Base-by-base conservation (phyloP, 148 eudicot genomes). In the Diospyros kaki region DNA sequence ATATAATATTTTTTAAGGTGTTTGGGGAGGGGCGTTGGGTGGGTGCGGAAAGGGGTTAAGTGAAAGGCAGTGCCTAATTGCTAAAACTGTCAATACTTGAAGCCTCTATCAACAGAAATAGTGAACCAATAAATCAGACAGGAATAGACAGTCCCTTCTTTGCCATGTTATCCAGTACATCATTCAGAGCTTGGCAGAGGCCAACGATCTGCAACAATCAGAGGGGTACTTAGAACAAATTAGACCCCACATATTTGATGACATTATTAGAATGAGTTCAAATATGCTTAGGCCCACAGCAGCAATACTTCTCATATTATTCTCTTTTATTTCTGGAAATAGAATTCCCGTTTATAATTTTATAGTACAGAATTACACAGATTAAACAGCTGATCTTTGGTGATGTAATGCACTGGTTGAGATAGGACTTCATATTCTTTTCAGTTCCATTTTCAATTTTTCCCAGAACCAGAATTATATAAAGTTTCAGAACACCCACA, bases 161-260 rank as follows among this genome's bases (percentile, higher is more conserved):
- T 44, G 97, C 97, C 98, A 94, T 94, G 82, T 92, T 86, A 75
- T 92, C 98, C 50, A 95, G 93, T 71, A 95, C 85, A 46, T 90
- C 96, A 46, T 95, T 92, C 48, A 95, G 84, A 41, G 97, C 91
- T 84, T 95, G 99, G 76, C 99, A 95, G 58, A 95, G 84, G 8
- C 97, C 99, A 58, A 89, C 88, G 42, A 95, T 95, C 99, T 95
- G 97, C 80, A 71, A 61, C 42, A 73, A 55, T 28, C 28, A 28
- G 28, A 28, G 53, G 15, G 12, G 12, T 63, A 6, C 14, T 8
- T 18, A 41, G 41, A 54, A 54, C 62, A 54, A 55, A 53, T 9
- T 14, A 15, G 39, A 55, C 6, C 64, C 28, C 28, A 71, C 3
- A 58, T 15, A n/a, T 9, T 59, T 55, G 41, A 9, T 17, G 44